phyloP scores from a whole-genome alignment of 2,329 filamentous ascomycete species.

The Exophiala sp. region DNA sequence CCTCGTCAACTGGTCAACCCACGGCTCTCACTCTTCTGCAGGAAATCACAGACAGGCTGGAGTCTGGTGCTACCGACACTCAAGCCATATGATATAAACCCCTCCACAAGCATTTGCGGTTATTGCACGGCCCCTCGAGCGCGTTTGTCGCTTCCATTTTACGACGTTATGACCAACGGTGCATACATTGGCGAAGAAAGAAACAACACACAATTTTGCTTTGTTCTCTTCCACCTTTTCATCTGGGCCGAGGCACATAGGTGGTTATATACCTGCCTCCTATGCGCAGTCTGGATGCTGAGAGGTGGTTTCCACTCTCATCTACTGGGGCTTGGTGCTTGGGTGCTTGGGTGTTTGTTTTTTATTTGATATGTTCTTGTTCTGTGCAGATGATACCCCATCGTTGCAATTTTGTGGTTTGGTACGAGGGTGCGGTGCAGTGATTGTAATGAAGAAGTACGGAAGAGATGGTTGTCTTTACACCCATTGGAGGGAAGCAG shows the following conservation, averaged over 20 bases:
- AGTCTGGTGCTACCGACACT: background rate
- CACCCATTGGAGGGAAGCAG: no score
- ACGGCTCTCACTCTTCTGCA: conserved; percentile 4
- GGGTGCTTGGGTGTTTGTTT: background rate
- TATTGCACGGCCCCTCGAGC: no score
- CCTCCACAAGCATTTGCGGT: no score
- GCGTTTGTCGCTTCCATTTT: no score
- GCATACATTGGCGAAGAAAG: background rate
- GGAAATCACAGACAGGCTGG: background rate
- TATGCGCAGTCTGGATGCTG: no score
- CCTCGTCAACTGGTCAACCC: background rate
- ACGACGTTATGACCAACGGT: background rate
- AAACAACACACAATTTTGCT: background rate
- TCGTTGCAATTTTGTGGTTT: background rate
- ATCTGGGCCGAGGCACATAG: no score
- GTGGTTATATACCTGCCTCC: no score
- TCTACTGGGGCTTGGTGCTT: background rate
- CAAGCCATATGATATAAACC: no score
- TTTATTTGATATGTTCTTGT: background rate
- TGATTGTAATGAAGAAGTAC: background rate
- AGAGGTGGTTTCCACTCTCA: no score
- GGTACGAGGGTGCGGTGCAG: background rate
- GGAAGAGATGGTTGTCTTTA: background rate
- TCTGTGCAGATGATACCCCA: background rate
- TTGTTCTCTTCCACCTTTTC: no score